phyloP scores from a whole-genome alignment of 2,329 filamentous ascomycete genomes.

The Chrysoporthe puriensis region DNA sequence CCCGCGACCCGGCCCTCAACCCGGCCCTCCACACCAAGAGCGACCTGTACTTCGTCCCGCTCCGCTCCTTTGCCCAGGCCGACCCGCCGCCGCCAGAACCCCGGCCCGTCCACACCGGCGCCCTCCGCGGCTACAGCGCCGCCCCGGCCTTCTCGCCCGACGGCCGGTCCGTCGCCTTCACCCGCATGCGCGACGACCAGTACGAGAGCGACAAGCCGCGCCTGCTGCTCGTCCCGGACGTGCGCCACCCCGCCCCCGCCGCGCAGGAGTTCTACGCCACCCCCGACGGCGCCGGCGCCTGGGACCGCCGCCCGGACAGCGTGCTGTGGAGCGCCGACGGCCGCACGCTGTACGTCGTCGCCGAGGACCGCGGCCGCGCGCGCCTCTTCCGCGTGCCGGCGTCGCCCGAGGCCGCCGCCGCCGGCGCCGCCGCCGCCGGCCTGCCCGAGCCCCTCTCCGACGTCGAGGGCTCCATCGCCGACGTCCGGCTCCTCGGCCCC shows the following conservation, averaged over 20 bases:
- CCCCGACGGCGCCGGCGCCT: slow-evolving; percentile 63
- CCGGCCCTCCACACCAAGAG: slow-evolving; percentile 79
- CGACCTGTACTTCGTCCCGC: slow-evolving; percentile 74
- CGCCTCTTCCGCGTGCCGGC: slow-evolving; percentile 66
- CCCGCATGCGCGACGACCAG: slow-evolving; percentile 74
- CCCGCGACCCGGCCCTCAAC: slow-evolving; percentile 73
- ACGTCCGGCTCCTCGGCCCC: slow-evolving; percentile 56
- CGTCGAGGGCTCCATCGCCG: slow-evolving; percentile 56
- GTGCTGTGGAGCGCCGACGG: slow-evolving; percentile 63
- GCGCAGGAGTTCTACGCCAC: slow-evolving; percentile 67
- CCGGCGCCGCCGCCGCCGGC: slow-evolving; percentile 50
- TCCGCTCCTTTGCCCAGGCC: slow-evolving; percentile 62
- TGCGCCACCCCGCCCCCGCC: slow-evolving; percentile 55
- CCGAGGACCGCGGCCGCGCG: slow-evolving; percentile 68
- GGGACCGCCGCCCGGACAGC: slow-evolving; percentile 62
- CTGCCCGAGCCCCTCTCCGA: slow-evolving; percentile 54
- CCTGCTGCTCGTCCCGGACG: slow-evolving; percentile 66
- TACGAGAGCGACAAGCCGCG: slow-evolving; percentile 83
- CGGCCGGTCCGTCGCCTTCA: slow-evolving; percentile 72
- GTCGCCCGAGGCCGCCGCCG: slow-evolving; percentile 52
- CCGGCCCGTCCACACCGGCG: slow-evolving; percentile 59
- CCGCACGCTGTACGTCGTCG: slow-evolving; percentile 70
- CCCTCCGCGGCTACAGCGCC: slow-evolving; percentile 65
- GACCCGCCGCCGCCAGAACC: too few relatives aligned
- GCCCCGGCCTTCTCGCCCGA: slow-evolving; percentile 75